Conservation (phyloP, 2,329 filamentous ascomycete genomes). For the Cryphonectria parasitica region DNA sequence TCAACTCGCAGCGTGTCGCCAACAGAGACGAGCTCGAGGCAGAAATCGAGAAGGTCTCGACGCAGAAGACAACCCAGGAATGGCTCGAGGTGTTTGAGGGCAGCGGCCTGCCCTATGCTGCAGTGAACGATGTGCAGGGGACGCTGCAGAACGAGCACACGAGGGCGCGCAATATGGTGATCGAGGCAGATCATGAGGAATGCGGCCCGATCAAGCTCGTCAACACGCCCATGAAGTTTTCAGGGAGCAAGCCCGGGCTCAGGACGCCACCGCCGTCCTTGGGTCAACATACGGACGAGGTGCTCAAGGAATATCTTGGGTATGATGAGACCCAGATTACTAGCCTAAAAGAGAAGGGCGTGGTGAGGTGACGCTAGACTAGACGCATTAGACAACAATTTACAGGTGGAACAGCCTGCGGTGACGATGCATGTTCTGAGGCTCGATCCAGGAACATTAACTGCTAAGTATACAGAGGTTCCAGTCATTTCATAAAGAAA, state of each 20-base stretch:
- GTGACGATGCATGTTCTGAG: background rate
- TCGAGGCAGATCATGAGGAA: conserved; percentile 78
- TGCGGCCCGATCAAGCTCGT: conserved; percentile 90
- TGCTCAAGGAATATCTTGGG: conserved; percentile 67
- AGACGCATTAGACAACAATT: background rate
- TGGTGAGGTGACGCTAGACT: conserved; percentile 53
- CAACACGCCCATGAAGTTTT: conserved; percentile 94
- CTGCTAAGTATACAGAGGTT: background rate
- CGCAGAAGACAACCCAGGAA: conserved; percentile 78
- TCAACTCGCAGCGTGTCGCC: conserved; percentile 66
- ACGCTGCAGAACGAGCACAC: conserved; percentile 87
- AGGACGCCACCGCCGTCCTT: conserved; percentile 80
- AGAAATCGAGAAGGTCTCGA: conserved; percentile 76
- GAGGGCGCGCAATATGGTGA: conserved; percentile 84
- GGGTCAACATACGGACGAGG: conserved; percentile 83
- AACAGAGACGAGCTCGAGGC: conserved; percentile 78
- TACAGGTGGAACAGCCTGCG: background rate
- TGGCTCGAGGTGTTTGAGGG: conserved; percentile 89
- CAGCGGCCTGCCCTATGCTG: conserved; percentile 88
- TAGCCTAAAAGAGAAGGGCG: conserved; percentile 66
- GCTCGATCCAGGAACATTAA: background rate
- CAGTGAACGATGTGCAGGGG: conserved; percentile 88
- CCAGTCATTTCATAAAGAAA: background rate
- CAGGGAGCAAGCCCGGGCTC: conserved; percentile 76
- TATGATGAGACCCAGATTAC: conserved; percentile 63